These are phyloP conservation scores for Vitis cinerea DNA, from an alignment of 164 flowering plant species.

Conservation along the genomic window DNA sequence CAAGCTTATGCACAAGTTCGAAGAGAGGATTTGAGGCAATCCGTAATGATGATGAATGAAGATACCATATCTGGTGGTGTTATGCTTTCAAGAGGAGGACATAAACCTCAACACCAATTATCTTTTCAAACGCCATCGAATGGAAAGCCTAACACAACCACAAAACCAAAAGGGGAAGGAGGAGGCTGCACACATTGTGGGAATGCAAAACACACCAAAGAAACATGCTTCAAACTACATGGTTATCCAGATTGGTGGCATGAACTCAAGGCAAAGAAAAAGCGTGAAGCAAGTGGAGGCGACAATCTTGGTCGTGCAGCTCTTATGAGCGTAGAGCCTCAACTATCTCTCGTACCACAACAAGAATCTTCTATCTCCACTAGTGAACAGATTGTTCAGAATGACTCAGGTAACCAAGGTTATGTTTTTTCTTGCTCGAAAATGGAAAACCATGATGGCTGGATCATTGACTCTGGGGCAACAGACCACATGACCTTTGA, in stretches of 20 bases:
- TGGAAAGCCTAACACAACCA: background rate
- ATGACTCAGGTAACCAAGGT: no score
- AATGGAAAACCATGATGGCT: no score
- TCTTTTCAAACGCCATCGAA: background rate
- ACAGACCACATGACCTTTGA: no score
- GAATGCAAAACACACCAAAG: background rate
- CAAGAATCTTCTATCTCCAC: no score
- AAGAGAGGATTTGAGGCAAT: background rate
- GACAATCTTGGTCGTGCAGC: no score
- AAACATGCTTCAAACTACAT: background rate
- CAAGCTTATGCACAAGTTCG: background rate
- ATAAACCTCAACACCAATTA: background rate
- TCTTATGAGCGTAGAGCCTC: no score
- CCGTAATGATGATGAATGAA: background rate
- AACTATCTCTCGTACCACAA: no score
- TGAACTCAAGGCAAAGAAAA: constrained; percentile 6
- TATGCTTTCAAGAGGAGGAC: background rate
- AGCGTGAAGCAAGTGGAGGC: background rate
- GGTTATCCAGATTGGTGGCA: background rate
- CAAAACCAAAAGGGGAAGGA: background rate
- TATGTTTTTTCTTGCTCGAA: no score
- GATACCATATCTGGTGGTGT: background rate
- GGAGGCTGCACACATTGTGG: constrained; percentile 2
- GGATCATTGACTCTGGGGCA: no score
- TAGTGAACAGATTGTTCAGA: no score